Percentiles rank a stretch among this genome's conserved stretches.
Evolutionary conservation across 2,329 filamentous ascomycete genomes (phyloP).

Genomic region (Diplodia mutila): DNA sequence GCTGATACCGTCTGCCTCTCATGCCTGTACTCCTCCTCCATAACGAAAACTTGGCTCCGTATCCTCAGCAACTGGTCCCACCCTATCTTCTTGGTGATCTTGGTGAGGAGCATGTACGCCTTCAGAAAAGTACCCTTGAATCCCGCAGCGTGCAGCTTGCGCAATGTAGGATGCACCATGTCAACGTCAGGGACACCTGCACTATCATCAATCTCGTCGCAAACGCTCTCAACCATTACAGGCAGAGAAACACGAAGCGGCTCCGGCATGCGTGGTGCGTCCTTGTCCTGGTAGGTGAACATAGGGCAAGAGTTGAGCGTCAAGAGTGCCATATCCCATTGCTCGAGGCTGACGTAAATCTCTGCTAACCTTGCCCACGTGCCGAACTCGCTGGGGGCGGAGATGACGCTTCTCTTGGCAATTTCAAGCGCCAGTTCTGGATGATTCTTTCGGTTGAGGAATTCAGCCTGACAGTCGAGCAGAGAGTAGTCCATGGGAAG

Average conservation of each 20-base stretch:
- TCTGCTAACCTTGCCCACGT: conserved; percentile 95
- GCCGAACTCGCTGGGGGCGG: conserved; percentile 93
- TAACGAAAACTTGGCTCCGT: conserved; percentile 95
- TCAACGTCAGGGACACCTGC: conserved; percentile 76
- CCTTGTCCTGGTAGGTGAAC: conserved; percentile 99
- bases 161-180: conserved; percentile 81
- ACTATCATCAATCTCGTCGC: conserved; percentile 96
- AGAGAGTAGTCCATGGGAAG: conserved; percentile 97
- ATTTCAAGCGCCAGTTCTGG: conserved; percentile 87
- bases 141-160: conserved; percentile 81
- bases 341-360: conserved; percentile 90
- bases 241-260: conserved; percentile 86
- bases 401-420: conserved; percentile 91
- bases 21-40: conserved; percentile 97
- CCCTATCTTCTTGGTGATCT: conserved; percentile 94
- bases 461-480: conserved; percentile 91
- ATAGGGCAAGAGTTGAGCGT: conserved; percentile 98
- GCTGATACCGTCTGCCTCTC: conserved; percentile 68
- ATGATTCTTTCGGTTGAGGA: conserved; percentile 85
- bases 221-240: conserved; percentile 81
- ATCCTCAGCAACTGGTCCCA: conserved; percentile 97
- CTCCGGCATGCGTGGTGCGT: conserved; percentile 91
- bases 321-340: conserved; percentile 93
- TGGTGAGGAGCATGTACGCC: conserved; percentile 90
- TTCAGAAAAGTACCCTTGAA: conserved; percentile 97